A percentile compares a stretch with the other conserved stretches of the same genome.
These are phyloP conservation scores for Stipa capillata DNA, from an alignment of 176 grass and related monocot species.

Conservation along the genomic window DNA sequence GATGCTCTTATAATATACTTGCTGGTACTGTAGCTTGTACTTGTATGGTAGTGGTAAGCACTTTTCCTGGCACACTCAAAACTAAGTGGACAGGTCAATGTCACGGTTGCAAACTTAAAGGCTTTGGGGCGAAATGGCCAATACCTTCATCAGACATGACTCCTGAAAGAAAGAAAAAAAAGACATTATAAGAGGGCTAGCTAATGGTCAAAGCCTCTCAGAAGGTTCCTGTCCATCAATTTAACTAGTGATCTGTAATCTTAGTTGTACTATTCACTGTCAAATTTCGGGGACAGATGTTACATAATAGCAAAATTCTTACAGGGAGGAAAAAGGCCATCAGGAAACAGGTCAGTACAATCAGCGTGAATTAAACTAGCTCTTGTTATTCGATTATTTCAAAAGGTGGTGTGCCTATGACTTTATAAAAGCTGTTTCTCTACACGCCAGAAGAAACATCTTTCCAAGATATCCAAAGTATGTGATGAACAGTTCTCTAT, in stretches of 20 bases:
- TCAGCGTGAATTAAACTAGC: neutral
- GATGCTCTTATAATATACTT: neutral
- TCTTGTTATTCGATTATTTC: neutral
- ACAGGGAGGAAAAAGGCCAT: neutral
- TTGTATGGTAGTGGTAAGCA: neutral
- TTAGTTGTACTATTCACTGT: neutral
- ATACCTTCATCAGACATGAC: neutral
- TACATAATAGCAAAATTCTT: neutral
- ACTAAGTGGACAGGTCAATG: neutral
- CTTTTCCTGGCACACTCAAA: neutral
- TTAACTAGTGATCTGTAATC: neutral
- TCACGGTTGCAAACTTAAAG: neutral
- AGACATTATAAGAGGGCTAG: neutral
- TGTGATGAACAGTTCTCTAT: neutral
- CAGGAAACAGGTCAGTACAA: neutral
- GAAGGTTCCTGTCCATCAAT: neutral
- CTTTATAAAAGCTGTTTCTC: neutral
- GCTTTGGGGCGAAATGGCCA: neutral
- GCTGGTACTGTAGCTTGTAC: neutral
- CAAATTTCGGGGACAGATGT: neutral
- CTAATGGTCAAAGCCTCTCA: neutral
- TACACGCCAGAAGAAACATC: neutral
- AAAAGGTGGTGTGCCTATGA: neutral
- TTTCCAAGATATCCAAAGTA: neutral
- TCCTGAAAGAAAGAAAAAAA: slow-evolving; percentile 3